Conservation (phyloP, 73 alveolate species). For the Tetrahymena thermophila region DNA sequence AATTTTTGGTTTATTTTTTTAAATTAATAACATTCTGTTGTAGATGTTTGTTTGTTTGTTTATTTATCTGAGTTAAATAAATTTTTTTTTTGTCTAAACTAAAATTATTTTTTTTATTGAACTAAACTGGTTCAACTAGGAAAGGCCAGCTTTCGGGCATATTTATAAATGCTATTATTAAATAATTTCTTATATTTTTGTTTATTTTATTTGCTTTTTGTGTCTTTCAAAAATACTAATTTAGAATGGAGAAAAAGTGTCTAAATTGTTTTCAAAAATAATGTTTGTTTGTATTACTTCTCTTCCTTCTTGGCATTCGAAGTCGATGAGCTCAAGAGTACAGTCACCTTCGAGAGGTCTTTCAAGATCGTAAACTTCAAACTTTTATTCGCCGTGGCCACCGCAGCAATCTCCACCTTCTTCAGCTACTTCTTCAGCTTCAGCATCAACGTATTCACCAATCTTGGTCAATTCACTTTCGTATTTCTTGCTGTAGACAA, state of each 20-base stretch:
- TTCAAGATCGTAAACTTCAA: slow-evolving; percentile 79
- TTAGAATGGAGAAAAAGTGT: not conserved
- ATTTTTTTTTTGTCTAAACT: too few relatives aligned
- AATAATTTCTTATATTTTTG: not conserved
- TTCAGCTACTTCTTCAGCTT: slow-evolving; percentile 70
- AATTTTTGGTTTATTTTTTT: not conserved
- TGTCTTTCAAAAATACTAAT: not conserved
- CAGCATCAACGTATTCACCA: slow-evolving; percentile 66
- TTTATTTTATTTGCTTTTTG: not conserved
- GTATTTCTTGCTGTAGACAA: slow-evolving; percentile 63
- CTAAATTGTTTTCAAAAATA: not conserved
- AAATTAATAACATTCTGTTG: not conserved
- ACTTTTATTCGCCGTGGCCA: slow-evolving; percentile 40
- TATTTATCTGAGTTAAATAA: not conserved
- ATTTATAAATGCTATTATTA: too few relatives aligned
- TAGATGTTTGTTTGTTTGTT: too few relatives aligned
- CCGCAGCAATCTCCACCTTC: slow-evolving; percentile 35
- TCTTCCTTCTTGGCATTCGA: slow-evolving; percentile 95
- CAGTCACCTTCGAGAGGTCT: slow-evolving; percentile 99
- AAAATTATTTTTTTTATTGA: too few relatives aligned
- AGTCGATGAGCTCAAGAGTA: slow-evolving; percentile 83
- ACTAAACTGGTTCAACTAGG: not conserved
- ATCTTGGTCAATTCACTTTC: slow-evolving; percentile 13
- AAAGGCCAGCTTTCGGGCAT: not conserved
- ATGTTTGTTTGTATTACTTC: not conserved